These are phyloP conservation scores for Wallacemonas sp. DNA, from an alignment of 208 protist genomes.

Conservation along the genomic window DNA sequence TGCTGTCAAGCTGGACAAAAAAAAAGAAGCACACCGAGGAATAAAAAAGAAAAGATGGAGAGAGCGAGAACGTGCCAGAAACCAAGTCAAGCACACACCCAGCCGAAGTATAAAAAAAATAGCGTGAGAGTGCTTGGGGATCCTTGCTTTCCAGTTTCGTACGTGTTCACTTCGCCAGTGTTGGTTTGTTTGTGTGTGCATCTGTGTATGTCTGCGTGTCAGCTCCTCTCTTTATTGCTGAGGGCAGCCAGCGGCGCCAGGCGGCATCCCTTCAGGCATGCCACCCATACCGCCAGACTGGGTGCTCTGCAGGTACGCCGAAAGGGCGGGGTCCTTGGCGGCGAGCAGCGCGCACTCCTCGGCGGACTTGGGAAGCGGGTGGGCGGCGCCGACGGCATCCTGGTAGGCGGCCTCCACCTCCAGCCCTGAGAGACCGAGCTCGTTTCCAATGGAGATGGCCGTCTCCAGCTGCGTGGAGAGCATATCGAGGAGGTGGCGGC, in stretches of 20 bases:
- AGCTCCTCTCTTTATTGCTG: background rate
- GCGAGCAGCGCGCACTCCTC: slow-evolving; percentile 22
- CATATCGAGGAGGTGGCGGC: slow-evolving; percentile 25
- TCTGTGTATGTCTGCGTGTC: background rate
- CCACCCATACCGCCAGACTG: background rate
- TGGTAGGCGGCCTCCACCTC: slow-evolving; percentile 19
- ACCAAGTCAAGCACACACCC: too few species aligned
- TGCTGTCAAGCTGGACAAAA: too few species aligned
- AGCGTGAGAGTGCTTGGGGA: too few species aligned
- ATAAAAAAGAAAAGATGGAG: too few species aligned
- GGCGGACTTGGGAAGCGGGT: slow-evolving; percentile 4
- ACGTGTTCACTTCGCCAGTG: too few species aligned
- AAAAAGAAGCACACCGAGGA: too few species aligned
- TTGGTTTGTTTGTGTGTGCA: too few species aligned
- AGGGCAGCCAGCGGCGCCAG: background rate
- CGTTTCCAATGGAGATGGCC: slow-evolving; percentile 23
- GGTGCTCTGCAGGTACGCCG: slow-evolving; percentile 8
- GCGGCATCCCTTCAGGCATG: background rate
- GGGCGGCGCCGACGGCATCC: background rate
- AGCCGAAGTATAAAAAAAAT: too few species aligned
- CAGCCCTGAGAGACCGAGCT: slow-evolving; percentile 17
- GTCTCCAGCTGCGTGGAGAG: slow-evolving; percentile 28
- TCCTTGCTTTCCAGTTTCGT: too few species aligned
- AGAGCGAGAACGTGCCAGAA: too few species aligned
- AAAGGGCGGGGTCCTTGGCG: slow-evolving; percentile 1